A percentile compares a stretch with the other conserved stretches of the same genome.
phyloP scores from a whole-genome alignment of 2,329 filamentous ascomycete genomes.

The Achaetomium macrosporum region DNA sequence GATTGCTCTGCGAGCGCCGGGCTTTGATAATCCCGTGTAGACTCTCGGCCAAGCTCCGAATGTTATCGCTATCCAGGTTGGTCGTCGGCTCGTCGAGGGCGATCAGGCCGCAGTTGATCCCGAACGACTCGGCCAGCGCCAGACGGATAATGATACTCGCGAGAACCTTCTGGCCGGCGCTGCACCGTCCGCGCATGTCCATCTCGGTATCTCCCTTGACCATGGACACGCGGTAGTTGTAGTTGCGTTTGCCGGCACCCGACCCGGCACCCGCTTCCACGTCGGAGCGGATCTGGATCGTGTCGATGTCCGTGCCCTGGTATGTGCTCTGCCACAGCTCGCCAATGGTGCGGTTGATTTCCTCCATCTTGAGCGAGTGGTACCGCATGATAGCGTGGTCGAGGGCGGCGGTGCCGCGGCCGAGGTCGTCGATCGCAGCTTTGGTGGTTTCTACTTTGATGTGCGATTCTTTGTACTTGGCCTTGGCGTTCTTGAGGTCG shows the following conservation, averaged over 20 bases:
- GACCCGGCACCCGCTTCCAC: conserved; percentile 52
- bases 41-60: conserved; percentile 77
- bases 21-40: conserved; percentile 81
- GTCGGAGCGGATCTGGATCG: conserved; percentile 90
- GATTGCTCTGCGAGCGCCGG: conserved; percentile 81
- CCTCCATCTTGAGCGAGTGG: conserved; percentile 94
- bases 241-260: conserved; percentile 63
- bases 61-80: conserved; percentile 93
- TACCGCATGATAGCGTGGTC: conserved; percentile 98
- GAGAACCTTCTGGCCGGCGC: conserved; percentile 91
- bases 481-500: conserved; percentile 77
- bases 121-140: conserved; percentile 93
- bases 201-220: conserved; percentile 95
- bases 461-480: conserved; percentile 78
- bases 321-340: conserved; percentile 98
- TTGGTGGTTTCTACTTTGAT: conserved; percentile 89
- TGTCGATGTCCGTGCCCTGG: conserved; percentile 94
- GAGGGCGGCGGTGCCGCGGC: conserved; percentile 72
- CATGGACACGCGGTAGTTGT: conserved; percentile 98
- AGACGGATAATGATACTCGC: conserved; percentile 96
- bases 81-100: conserved; percentile 97
- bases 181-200: conserved; percentile 98
- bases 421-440: conserved; percentile 85
- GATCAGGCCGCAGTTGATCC: conserved; percentile 90
- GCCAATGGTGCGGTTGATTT: conserved; percentile 90